These are phyloP conservation scores for Mentha longifolia DNA, from an alignment of 257 asterid species.

Conservation along the genomic window DNA sequence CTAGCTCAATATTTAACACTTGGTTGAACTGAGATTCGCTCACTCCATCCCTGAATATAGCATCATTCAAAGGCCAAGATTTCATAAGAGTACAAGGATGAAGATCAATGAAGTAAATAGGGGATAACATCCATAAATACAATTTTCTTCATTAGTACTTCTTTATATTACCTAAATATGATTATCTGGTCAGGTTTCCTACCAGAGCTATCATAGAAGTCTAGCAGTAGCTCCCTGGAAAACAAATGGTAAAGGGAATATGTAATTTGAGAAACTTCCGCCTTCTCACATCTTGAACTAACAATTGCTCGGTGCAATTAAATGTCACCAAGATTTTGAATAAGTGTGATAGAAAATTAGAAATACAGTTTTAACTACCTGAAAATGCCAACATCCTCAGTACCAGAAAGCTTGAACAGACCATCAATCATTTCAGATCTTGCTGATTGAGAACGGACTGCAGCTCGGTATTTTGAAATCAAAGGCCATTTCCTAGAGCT, in stretches of 20 bases:
- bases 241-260: not conserved
- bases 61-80: not conserved
- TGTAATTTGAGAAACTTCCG: not conserved
- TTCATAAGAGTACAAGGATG: no score
- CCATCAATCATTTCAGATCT: conserved; percentile 68
- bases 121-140: not conserved
- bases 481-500: conserved; percentile 76
- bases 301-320: not conserved
- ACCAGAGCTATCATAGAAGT: conserved; percentile 50
- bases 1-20: conserved; percentile 68
- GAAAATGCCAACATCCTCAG: conserved; percentile 60
- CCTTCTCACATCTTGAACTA: not conserved
- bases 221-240: conserved; percentile 61
- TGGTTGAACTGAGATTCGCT: conserved; percentile 79
- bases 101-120: not conserved
- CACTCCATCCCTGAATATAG: conserved; percentile 65
- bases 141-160: no score
- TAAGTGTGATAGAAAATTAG: not conserved
- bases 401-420: conserved; percentile 46
- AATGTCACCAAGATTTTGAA: not conserved
- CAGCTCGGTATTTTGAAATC: conserved; percentile 68
- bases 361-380: conserved; percentile 38
- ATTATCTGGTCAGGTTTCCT: conserved; percentile 65
- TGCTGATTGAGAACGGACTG: conserved; percentile 71
- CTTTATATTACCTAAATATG: conserved; percentile 54